phyloP scores from a whole-genome alignment of 1,284 basidiomycete genomes.

The Porogramme epimiltina region DNA sequence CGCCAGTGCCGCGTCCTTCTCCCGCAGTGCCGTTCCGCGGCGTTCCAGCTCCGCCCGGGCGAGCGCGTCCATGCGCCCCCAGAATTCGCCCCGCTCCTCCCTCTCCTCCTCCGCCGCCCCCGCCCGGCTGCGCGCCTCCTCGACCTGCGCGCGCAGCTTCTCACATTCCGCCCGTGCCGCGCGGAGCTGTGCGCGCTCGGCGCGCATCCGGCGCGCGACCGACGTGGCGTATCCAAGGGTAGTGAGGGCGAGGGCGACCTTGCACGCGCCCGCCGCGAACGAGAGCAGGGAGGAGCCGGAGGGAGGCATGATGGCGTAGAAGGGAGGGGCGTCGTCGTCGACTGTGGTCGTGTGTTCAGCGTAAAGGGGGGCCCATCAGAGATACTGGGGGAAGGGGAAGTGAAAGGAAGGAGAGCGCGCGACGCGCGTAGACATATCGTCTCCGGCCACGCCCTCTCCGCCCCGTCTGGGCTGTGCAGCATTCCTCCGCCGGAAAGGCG shows the following conservation, averaged over 20 bases:
- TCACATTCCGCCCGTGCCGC: slow-evolving; percentile 13
- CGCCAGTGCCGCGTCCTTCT: slow-evolving; percentile 10
- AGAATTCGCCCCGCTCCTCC: slow-evolving; percentile 17
- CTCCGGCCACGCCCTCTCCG: slow-evolving; percentile 11
- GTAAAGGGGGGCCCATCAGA: slow-evolving; percentile 3
- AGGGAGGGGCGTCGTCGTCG: not conserved
- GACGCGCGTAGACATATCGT: slow-evolving; percentile 9
- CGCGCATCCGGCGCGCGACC: slow-evolving; percentile 17
- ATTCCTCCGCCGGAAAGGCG: slow-evolving; percentile 8
- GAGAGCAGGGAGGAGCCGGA: slow-evolving; percentile 17
- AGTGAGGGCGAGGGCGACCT: slow-evolving; percentile 22
- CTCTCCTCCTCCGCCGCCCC: slow-evolving; percentile 9
- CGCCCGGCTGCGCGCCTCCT: slow-evolving; percentile 8
- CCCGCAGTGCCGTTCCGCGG: slow-evolving; percentile 9
- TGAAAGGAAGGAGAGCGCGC: not conserved
- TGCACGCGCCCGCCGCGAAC: slow-evolving; percentile 22
- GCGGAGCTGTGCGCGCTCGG: slow-evolving; percentile 16
- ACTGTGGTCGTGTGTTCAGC: slow-evolving; percentile 7
- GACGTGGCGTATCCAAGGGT: slow-evolving; percentile 18
- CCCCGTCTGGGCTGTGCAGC: slow-evolving; percentile 9
- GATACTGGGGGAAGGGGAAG: not conserved
- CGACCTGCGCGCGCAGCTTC: slow-evolving; percentile 9
- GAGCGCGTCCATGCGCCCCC: slow-evolving; percentile 22
- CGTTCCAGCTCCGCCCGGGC: slow-evolving; percentile 15
- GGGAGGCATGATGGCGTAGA: slow-evolving; percentile 12